Conservation (phyloP, 2,329 filamentous ascomycete genomes). For the Alternaria dauci region DNA sequence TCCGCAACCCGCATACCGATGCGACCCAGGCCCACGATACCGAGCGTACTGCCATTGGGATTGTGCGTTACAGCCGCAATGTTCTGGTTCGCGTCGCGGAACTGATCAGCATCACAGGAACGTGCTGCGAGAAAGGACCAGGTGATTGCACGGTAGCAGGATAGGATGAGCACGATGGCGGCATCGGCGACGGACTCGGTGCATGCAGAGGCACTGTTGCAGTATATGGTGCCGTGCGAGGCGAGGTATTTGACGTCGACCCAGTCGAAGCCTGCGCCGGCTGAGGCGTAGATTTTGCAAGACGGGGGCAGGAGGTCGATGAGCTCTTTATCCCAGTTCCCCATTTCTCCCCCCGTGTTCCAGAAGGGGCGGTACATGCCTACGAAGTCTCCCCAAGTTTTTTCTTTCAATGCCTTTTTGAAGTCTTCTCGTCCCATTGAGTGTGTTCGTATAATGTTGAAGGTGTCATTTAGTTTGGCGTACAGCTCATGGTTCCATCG, state of each 20-base stretch:
- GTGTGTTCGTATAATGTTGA: slow-evolving; percentile 52
- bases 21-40: slow-evolving; percentile 74
- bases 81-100: slow-evolving; percentile 67
- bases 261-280: slow-evolving; percentile 71
- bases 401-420: slow-evolving; percentile 49
- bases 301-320: slow-evolving; percentile 60
- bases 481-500: slow-evolving; percentile 57
- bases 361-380: slow-evolving; percentile 67
- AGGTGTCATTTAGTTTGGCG: slow-evolving; percentile 45
- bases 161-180: slow-evolving; percentile 72
- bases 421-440: slow-evolving; percentile 52
- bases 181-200: slow-evolving; percentile 78
- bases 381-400: slow-evolving; percentile 55
- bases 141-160: slow-evolving; percentile 72
- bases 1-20: slow-evolving; percentile 61
- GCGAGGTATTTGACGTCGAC: slow-evolving; percentile 68
- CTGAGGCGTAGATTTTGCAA: slow-evolving; percentile 66
- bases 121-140: slow-evolving; percentile 69
- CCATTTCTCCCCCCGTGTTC: slow-evolving; percentile 72
- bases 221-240: slow-evolving; percentile 72
- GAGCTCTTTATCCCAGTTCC: slow-evolving; percentile 67
- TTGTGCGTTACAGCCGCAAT: slow-evolving; percentile 70
- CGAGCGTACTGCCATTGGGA: slow-evolving; percentile 67
- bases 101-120: slow-evolving; percentile 55
- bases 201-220: slow-evolving; percentile 74